Base-by-base conservation (phyloP, 2,329 filamentous ascomycete genomes). In the Botrytis pseudocinerea region DNA sequence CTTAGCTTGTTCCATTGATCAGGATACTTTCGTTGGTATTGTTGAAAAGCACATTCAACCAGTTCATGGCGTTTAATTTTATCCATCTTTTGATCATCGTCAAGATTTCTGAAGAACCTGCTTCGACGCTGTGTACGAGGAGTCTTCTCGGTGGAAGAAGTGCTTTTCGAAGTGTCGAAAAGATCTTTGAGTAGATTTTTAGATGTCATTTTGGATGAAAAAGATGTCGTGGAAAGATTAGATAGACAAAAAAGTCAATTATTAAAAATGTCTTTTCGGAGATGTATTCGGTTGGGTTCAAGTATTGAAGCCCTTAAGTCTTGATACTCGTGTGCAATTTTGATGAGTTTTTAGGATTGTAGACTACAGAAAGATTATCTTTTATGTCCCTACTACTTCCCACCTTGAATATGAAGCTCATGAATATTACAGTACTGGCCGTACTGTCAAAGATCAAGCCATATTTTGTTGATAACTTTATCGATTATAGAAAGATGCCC, bases 191-290 rank as follows among this genome's bases (percentile, higher is more conserved):
- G 35, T 61, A 22, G 20, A 1, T n/a, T 38, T 3, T 18, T 20
- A 4, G 63, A 51, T 4, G 63, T 8, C 22, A 35, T 32, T 2
- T 46, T 20, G 2, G 28, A 22, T 64, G 10, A 18, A 40, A 22
- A 62, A 40, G 60, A 62, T 9, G 8, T 62, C 16, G 14, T 4
- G 25, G 25, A 62, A 18, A 9, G 20, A 10, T 3, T 5, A 54
- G 25, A 1, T 54, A 4, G 0, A 0, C 3, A 28, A 0, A 0
- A 54, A 0, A 54, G 2, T 28, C 6, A 9, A 9, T 28, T 57
- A 0, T 28, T 18, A 9, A 3, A 18, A n/a, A 7, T 3, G 8
- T 8, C 2, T 1, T 0, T 28, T 32, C 1, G 14, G 1, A 63
- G 61, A 42, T 42, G 1, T 22, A 16, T 10, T 65, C 8, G 12